Evolutionary conservation across 768 basidiomycete species (phyloP), one percentile per base, ranked within the genome.

Genomic region (Leccinum uliginosum): DNA sequence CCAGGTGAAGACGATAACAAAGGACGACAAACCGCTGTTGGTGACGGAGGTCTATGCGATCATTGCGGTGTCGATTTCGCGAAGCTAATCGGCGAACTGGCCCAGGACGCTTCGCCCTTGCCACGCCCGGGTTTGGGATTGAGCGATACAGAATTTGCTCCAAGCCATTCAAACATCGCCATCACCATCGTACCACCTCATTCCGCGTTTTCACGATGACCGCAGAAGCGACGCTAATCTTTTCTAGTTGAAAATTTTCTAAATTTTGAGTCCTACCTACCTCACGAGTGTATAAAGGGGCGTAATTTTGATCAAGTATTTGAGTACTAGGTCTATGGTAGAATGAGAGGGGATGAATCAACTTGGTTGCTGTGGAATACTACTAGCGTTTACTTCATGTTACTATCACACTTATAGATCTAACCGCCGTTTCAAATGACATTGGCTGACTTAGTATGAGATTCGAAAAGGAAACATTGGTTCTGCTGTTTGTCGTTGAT

Each of bases 41-140:
- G 62, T 72, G 19, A 63, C 69, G 17, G 69, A 71, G 21, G 71
- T 69, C 4, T 65, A 71, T 54, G 54, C 55, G n/a, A 69, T 72
- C 40, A 59, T 71, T 30, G 67, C 69, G 17, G 69, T 6, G 55
- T 71, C 1, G 71, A 71, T 40, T 69, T 72, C 44, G 69, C 63
- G 29, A 61, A 64, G 53, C 21, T 71, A 46, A 72, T 64, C 1
- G 52, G n/a, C 14, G 61, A 71, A 26, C 35, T 71, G 14, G 54
- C 58, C 11, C 55, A 58, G 30, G 64, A 66, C 45, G 46, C 54
- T 19, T 58, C 61, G 6, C 60, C 43, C 26, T 51, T 11, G 10
- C 47, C 11, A 11, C 29, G 11, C 8, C 38, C 10, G 26, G 15
- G 12, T 29, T 40, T 56, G 0, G 10, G 6, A 7, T 23, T 7